Evolutionary conservation across 345 rosid species (phyloP).

Genomic region (Murraya koenigii): DNA sequence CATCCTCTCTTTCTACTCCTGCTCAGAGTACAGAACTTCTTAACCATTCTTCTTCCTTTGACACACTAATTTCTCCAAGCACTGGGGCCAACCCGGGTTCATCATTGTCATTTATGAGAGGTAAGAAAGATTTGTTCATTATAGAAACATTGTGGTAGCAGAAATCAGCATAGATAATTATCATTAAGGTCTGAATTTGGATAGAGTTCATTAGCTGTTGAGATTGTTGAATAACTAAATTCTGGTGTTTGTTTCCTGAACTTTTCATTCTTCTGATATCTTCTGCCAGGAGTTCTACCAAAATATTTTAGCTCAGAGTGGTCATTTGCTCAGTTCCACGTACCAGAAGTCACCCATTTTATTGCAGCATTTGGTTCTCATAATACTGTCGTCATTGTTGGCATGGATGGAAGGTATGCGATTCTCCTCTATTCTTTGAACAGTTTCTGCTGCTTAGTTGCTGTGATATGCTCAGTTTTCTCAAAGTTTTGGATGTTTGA

Average conservation of each 20-base stretch:
- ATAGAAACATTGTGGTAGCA: background rate
- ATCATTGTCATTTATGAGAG: conserved; percentile 84
- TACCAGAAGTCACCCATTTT: conserved; percentile 70
- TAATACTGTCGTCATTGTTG: conserved; percentile 63
- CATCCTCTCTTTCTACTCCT: conserved; percentile 33
- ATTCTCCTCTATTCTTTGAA: background rate
- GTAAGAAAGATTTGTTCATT: conserved; percentile 29
- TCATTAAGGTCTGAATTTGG: background rate
- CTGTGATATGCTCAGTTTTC: background rate
- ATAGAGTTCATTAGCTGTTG: background rate
- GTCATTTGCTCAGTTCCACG: conserved; percentile 89
- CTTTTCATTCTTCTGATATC: background rate
- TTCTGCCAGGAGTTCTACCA: conserved; percentile 68
- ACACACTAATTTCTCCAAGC: conserved; percentile 63
- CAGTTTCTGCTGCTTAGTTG: background rate
- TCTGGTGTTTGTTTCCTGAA: background rate
- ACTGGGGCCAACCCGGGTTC: conserved; percentile 77
- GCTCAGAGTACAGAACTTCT: conserved; percentile 36
- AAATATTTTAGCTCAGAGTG: conserved; percentile 96
- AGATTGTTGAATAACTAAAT: background rate
- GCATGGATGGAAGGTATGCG: conserved; percentile 84
- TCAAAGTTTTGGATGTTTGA: background rate
- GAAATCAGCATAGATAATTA: background rate
- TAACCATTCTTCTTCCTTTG: conserved; percentile 56
- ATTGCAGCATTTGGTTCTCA: conserved; percentile 83